A percentile compares a stretch with the other conserved stretches of the same genome.
Evolutionary conservation across 75 land plant genomes (phyloP).

Genomic region (Selaginella tamariscina): DNA sequence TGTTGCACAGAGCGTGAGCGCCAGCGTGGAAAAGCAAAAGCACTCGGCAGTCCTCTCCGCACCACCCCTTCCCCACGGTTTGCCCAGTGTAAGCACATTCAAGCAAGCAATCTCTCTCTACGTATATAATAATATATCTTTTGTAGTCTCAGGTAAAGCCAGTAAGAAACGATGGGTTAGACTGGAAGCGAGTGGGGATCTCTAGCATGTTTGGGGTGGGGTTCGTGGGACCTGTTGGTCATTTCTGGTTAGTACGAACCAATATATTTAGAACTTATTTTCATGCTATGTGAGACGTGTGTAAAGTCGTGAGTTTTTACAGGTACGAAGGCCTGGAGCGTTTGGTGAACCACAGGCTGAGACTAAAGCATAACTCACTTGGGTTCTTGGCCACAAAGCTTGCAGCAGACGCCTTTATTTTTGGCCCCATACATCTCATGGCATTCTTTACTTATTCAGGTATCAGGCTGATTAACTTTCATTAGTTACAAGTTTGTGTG

Average conservation of each 20-base stretch:
- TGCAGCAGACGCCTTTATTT: constrained; percentile 55
- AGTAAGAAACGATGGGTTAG: constrained; percentile 35
- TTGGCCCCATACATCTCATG: constrained; percentile 84
- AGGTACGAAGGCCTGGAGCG: constrained; percentile 90
- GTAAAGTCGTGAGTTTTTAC: background rate
- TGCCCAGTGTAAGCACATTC: background rate
- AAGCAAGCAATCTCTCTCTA: background rate
- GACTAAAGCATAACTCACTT: constrained; percentile 41
- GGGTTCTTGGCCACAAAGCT: constrained; percentile 68
- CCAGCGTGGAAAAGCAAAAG: background rate
- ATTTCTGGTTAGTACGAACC: constrained; percentile 45
- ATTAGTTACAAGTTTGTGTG: no score
- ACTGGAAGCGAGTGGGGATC: constrained; percentile 70
- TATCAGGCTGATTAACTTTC: no score
- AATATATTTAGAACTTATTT: background rate
- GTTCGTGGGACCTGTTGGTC: constrained; percentile 95
- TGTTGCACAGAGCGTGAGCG: constrained; percentile 61
- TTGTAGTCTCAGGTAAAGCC: no score
- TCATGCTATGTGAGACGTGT: background rate
- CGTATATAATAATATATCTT: no score
- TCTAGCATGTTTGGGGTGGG: constrained; percentile 79
- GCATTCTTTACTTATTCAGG: constrained; percentile 86
- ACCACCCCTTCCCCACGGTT: background rate
- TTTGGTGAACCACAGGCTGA: constrained; percentile 36
- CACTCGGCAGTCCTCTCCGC: background rate